phyloP scores from a whole-genome alignment of 2,329 filamentous ascomycete species.

The Dothiorella sarmentorum region DNA sequence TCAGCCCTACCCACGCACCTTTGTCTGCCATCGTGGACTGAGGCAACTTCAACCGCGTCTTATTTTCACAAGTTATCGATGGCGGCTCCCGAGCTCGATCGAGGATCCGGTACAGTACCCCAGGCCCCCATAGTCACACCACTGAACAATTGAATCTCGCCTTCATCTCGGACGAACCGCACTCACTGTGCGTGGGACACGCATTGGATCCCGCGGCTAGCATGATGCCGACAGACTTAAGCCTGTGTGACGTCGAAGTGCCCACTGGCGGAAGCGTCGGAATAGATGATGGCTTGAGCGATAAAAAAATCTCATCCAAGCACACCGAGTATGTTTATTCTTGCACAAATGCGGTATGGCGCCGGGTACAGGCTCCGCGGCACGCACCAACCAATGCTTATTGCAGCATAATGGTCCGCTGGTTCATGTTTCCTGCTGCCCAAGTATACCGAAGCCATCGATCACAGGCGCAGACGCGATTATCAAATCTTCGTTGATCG shows the following conservation, averaged over 20 bases:
- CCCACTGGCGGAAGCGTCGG: not conserved
- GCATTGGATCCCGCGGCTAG: not conserved
- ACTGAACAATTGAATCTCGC: not conserved
- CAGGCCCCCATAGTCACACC: not conserved
- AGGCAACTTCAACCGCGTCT: not conserved
- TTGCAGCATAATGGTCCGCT: not conserved
- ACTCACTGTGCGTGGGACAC: not conserved
- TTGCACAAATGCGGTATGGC: not conserved
- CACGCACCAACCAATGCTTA: slow-evolving; percentile 13
- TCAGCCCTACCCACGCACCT: not conserved
- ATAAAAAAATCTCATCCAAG: not conserved
- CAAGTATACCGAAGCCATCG: not conserved
- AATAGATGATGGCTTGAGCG: not conserved
- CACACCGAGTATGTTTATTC: not conserved
- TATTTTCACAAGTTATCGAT: not conserved
- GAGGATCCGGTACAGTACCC: too few species aligned
- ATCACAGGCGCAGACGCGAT: not conserved
- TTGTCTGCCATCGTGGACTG: not conserved
- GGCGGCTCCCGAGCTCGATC: not conserved
- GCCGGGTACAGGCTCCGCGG: slow-evolving; percentile 7
- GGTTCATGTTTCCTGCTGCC: not conserved
- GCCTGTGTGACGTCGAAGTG: not conserved
- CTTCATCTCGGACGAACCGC: not conserved
- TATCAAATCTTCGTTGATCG: slow-evolving; percentile 8
- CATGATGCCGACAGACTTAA: not conserved